Conservation (phyloP, 2,329 filamentous ascomycete genomes). For the Sphaceloma murrayae region DNA sequence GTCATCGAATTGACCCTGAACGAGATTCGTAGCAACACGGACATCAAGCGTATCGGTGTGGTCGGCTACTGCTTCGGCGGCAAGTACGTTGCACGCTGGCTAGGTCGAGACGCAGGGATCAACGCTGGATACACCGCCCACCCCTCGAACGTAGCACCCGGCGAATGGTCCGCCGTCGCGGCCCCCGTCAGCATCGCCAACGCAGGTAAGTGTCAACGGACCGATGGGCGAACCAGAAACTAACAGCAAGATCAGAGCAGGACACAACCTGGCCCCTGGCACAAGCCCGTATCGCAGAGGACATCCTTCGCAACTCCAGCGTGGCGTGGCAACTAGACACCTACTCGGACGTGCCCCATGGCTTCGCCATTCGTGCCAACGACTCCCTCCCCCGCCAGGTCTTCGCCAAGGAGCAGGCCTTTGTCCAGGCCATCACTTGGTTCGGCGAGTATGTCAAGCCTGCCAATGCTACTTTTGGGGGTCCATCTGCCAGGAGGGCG, state of each 20-base stretch:
- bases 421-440: conserved; percentile 63
- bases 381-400: conserved; percentile 44
- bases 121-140: conserved; percentile 61
- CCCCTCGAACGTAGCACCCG: conserved; percentile 56
- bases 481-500: background rate
- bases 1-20: conserved; percentile 34
- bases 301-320: conserved; percentile 42
- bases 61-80: conserved; percentile 70
- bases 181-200: conserved; percentile 57
- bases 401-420: conserved; percentile 68
- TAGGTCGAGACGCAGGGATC: conserved; percentile 42
- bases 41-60: conserved; percentile 49
- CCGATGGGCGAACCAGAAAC: background rate
- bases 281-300: conserved; percentile 34
- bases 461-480: background rate
- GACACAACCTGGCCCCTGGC: conserved; percentile 9
- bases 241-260: background rate
- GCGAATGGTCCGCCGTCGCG: conserved; percentile 56
- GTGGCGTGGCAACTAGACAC: conserved; percentile 63
- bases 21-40: conserved; percentile 44
- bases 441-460: conserved; percentile 50
- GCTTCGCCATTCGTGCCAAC: conserved; percentile 61
- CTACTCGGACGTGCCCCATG: conserved; percentile 58
- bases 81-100: conserved; percentile 62
- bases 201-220: background rate